Evolutionary conservation across 768 basidiomycete genomes (phyloP).

Genomic region (Termitomyces sp.): DNA sequence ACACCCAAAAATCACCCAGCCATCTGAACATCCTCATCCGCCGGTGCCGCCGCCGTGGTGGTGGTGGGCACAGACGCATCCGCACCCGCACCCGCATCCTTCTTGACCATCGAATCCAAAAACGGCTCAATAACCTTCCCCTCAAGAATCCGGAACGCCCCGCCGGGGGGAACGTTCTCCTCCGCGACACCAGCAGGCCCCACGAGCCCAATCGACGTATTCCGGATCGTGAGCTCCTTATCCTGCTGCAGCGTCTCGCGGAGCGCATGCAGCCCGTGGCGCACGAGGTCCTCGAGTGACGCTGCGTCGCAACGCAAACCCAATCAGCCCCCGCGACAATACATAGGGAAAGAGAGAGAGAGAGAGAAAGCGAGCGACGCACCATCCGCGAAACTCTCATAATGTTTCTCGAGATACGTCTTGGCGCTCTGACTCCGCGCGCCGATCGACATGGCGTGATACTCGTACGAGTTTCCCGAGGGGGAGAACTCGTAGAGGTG

Average conservation of each 20-base stretch:
- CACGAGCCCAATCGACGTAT: slow-evolving; percentile 93
- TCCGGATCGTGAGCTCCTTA: slow-evolving; percentile 88
- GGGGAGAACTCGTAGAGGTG: slow-evolving; percentile 99
- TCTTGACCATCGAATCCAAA: slow-evolving; percentile 72
- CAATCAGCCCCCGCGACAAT: too few relatives aligned
- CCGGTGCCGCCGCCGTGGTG: slow-evolving; percentile 30
- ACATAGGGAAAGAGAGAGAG: too few relatives aligned
- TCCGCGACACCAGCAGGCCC: slow-evolving; percentile 66
- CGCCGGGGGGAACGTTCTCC: slow-evolving; percentile 40
- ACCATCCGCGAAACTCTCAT: slow-evolving; percentile 84
- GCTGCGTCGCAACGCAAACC: slow-evolving; percentile 40
- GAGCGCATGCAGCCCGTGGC: slow-evolving; percentile 90
- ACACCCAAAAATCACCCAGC: slow-evolving; percentile 44
- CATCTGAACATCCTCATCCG: slow-evolving; percentile 87
- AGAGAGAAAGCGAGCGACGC: too few relatives aligned
- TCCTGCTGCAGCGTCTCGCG: slow-evolving; percentile 98
- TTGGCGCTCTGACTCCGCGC: slow-evolving; percentile 98
- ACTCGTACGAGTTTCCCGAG: slow-evolving; percentile 95
- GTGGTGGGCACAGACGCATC: slow-evolving; percentile 27
- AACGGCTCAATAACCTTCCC: slow-evolving; percentile 71
- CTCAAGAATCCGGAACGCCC: slow-evolving; percentile 83
- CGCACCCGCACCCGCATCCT: slow-evolving; percentile 44
- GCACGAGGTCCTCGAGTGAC: slow-evolving; percentile 80
- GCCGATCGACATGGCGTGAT: slow-evolving; percentile 97
- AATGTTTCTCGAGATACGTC: slow-evolving; percentile 96